A percentile compares a stretch with the other conserved stretches of the same genome.
These are phyloP conservation scores for Starmera caribaea DNA, from an alignment of 805 yeast species.

Conservation along the genomic window DNA sequence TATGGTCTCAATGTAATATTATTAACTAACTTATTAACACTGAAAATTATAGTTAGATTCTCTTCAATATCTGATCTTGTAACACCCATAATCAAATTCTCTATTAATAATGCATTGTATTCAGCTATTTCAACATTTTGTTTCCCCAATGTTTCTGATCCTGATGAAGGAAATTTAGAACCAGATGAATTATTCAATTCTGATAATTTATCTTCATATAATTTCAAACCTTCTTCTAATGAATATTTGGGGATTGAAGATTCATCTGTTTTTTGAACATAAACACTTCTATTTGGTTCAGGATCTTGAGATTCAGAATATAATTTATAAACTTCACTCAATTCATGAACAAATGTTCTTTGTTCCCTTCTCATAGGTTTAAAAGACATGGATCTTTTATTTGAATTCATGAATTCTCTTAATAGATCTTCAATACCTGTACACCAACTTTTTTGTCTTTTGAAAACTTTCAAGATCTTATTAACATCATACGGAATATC, in stretches of 20 bases:
- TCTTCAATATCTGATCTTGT: constrained; percentile 34
- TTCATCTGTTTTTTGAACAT: constrained; percentile 30
- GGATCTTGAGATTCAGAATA: constrained; percentile 70
- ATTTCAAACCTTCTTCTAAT: constrained; percentile 33
- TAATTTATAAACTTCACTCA: constrained; percentile 50
- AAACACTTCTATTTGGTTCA: constrained; percentile 72
- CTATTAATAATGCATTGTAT: constrained; percentile 44
- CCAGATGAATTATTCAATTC: constrained; percentile 12
- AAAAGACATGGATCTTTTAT: constrained; percentile 43
- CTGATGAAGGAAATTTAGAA: constrained; percentile 16
- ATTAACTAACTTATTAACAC: constrained; percentile 4
- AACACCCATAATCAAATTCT: constrained; percentile 44
- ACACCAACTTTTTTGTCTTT: constrained; percentile 60
- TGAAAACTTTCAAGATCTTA: constrained; percentile 11
- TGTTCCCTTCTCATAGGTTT: constrained; percentile 66
- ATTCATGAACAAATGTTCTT: constrained; percentile 58
- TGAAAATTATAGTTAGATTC: constrained; percentile 7
- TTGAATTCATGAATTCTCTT: constrained; percentile 35
- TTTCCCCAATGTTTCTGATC: constrained; percentile 5
- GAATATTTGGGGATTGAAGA: constrained; percentile 33
- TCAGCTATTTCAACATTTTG: constrained; percentile 16
- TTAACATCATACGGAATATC: constrained; percentile 13
- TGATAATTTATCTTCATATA: constrained; percentile 25
- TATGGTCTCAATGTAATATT: constrained; percentile 30
- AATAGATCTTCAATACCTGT: constrained; percentile 46